Evolutionary conservation across 2,329 filamentous ascomycete species (phyloP), one percentile per base, ranked within the genome.

Genomic region (Aspergillus bombycis): DNA sequence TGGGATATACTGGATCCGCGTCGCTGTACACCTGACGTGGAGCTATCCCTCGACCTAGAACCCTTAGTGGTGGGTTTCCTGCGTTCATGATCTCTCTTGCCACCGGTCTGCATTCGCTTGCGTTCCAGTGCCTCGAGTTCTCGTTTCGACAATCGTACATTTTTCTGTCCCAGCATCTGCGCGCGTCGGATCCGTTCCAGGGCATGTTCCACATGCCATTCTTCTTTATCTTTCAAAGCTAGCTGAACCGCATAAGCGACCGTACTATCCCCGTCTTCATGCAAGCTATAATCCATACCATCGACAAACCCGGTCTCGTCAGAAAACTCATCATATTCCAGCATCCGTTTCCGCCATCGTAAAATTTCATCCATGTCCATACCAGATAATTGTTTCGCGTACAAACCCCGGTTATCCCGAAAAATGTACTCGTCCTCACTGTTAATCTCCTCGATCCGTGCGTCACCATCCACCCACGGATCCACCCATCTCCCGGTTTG

Each of bases 111-210:
- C 70, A 88, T 80, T 62, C 89, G 86, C 75, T 88, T 86, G 66
- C 88, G 86, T 74, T 94, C 90, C 69, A 96, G 83, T 54, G 93
- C 93, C 65, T 89, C 90, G 70, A 97, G 82, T 77, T 97, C 94
- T 60, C 91, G 88, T 72, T 89, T 86, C 70, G 86, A 93, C 67
- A 98, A 85, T 75, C 89, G 91, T 61, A 97, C 92, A 62, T 96
- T 91, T 52, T 85, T 83, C 77, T 89, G 90, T 67, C 93, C 93
- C 72, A 88, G 88, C 66, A 87, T 87, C 75, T 92, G 89, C 19
- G 94, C 93, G 68, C 88, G 86, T 67, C 89, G 87, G 74, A 97
- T 96, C 68, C 92, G 90, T 71, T 89, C 88, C 77, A 96, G 80
- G 46, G 94, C 94, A 67, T 88, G 88, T 68, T 93, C 89, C 67